Conservation (phyloP, 495 filamentous ascomycete genomes). For the Podospora fimiseda region DNA sequence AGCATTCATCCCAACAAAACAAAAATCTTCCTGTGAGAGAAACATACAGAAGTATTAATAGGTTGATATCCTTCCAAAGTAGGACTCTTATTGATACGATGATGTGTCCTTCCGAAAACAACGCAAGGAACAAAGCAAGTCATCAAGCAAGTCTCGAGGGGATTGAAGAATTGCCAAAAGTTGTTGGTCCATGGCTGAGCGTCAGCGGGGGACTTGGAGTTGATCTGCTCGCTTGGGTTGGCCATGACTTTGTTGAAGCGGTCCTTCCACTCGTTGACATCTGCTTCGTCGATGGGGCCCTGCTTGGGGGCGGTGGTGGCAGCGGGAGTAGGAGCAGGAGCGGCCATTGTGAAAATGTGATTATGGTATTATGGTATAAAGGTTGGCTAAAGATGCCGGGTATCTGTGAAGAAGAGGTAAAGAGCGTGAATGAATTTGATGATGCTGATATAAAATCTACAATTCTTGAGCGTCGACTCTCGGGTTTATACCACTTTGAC, state of each 20-base stretch:
- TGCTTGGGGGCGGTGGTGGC: neutral
- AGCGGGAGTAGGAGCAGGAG: neutral
- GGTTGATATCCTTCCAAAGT: conserved; percentile 36
- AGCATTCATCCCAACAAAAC: neutral
- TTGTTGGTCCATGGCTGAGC: conserved; percentile 23
- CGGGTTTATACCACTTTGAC: neutral
- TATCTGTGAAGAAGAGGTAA: neutral
- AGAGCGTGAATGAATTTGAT: neutral
- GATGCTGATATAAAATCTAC: neutral
- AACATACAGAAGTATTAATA: conserved; percentile 38
- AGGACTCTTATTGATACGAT: conserved; percentile 35
- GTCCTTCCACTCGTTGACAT: conserved; percentile 29
- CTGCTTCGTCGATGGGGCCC: conserved; percentile 22
- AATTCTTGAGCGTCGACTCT: neutral
- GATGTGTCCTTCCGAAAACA: conserved; percentile 41
- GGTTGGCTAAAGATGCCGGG: neutral
- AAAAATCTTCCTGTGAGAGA: neutral
- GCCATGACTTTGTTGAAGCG: conserved; percentile 29
- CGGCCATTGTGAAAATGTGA: neutral
- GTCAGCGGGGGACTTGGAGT: conserved; percentile 25
- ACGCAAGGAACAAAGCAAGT: conserved; percentile 41
- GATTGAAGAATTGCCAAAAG: conserved; percentile 35
- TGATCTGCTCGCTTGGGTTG: conserved; percentile 23
- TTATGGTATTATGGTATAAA: neutral
- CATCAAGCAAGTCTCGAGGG: conserved; percentile 33